Base-by-base conservation (phyloP, 768 basidiomycete species). In the Cubamyces lactineus region DNA sequence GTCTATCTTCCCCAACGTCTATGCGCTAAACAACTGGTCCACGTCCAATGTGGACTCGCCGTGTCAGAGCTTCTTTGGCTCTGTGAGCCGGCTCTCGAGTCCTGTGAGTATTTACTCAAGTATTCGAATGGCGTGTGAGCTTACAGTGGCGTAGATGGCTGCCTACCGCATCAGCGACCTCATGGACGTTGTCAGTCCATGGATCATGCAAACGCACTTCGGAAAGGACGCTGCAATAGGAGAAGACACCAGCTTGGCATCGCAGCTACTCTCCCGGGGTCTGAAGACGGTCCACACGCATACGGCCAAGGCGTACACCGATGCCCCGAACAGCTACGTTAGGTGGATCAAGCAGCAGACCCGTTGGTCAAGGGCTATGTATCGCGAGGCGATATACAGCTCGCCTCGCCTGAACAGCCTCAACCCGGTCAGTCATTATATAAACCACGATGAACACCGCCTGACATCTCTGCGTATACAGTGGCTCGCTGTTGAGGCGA, bases 261-360 rank as follows among this genome's bases (percentile, higher is more conserved):
- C 56, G 51, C 54, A 58, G 19, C 57, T 69, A 15, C 62, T 69
- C 23, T 59, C 66, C 16, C 64, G 63, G 16, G 68, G 68, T 0
- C 55, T 59, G 51, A 60, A 56, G 39, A 69, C 68, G 1, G 60
- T 58, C 9, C 65, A 67, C 62, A 65, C 64, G 12, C 66, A 69
- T 45, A 62, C 57, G 19, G 64, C 66, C 9, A 56, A 57, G 52
- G 67, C 66, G 41, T 57, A 67, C 47, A 67, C 64, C 42, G 68
- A 69, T 21, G 62, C 68, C 8, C 68, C 68, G 5, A 54, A 64
- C 19, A 53, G 56, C 9, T 69, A 65, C 52, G 68, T 69, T 5
- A 66, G 68, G 30, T 69, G 68, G 68, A 61, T 69, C 57, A 69
- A 69, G 62, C 68, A 69, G 61, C 68, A 69, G 59, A 67, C 66